phyloP scores from a whole-genome alignment of 768 basidiomycete species.

The Cyclocybe cylindracea region DNA sequence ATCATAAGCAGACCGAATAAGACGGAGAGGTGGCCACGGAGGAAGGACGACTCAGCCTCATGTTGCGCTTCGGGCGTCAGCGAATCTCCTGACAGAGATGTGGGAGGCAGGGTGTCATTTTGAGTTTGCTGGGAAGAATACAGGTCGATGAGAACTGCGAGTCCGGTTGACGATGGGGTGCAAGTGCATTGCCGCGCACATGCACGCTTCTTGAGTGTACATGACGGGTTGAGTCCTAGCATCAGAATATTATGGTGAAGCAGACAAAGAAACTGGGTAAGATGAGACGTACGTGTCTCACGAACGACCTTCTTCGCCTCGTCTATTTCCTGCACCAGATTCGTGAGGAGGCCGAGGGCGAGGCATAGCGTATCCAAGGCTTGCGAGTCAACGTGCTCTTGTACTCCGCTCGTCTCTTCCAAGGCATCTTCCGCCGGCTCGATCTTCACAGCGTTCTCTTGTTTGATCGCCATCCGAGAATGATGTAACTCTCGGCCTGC shows the following conservation, averaged over 20 bases:
- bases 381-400: conserved; percentile 27
- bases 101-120: conserved; percentile 14
- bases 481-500: conserved; percentile 25
- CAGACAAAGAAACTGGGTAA: neutral
- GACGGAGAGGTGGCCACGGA: conserved; percentile 75
- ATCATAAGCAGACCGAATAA: conserved; percentile 63
- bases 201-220: conserved; percentile 42
- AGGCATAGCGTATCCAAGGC: conserved; percentile 75
- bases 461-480: neutral
- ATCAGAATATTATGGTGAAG: neutral
- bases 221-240: conserved; percentile 53
- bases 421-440: conserved; percentile 7
- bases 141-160: conserved; percentile 52
- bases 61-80: conserved; percentile 17
- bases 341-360: conserved; percentile 73
- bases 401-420: conserved; percentile 18
- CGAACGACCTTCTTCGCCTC: conserved; percentile 47
- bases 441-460: conserved; percentile 4
- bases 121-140: conserved; percentile 42
- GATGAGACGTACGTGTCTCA: conserved; percentile 45
- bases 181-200: conserved; percentile 63
- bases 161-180: conserved; percentile 37
- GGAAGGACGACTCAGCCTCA: conserved; percentile 48
- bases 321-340: conserved; percentile 64
- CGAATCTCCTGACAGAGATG: conserved; percentile 14